A percentile compares a stretch with the other conserved stretches of the same genome.
These are phyloP conservation scores for Xylaria sp. DNA, from an alignment of 2,329 filamentous ascomycete genomes.

Conservation along the genomic window DNA sequence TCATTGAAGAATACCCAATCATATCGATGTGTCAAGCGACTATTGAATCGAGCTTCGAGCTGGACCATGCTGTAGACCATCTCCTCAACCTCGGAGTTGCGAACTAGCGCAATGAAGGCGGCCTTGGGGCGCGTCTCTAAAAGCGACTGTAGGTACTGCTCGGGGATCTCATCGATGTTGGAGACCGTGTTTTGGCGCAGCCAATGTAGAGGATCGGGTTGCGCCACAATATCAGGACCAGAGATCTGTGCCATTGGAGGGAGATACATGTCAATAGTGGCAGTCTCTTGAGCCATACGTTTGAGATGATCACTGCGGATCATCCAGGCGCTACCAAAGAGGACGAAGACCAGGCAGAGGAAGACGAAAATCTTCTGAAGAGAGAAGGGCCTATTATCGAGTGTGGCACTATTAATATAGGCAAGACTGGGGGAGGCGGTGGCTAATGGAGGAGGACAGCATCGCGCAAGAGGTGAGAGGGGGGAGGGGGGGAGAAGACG, in stretches of 20 bases:
- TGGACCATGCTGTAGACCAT: slow-evolving; percentile 77
- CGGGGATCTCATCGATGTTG: slow-evolving; percentile 36
- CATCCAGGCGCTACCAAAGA: slow-evolving; percentile 42
- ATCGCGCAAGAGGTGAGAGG: not conserved
- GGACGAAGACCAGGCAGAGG: slow-evolving; percentile 35
- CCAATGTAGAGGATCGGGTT: slow-evolving; percentile 42
- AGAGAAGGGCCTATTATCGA: slow-evolving; percentile 40
- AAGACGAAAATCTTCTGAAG: slow-evolving; percentile 41
- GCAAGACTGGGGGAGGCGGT: slow-evolving; percentile 13
- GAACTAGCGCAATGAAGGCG: slow-evolving; percentile 72
- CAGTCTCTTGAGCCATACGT: slow-evolving; percentile 21
- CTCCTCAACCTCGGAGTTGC: slow-evolving; percentile 74
- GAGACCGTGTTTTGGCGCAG: slow-evolving; percentile 45
- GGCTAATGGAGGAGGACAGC: not conserved
- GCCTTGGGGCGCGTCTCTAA: slow-evolving; percentile 49
- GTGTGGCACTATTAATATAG: slow-evolving; percentile 43
- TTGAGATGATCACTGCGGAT: slow-evolving; percentile 38
- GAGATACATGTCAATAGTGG: slow-evolving; percentile 41
- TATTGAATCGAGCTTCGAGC: slow-evolving; percentile 80
- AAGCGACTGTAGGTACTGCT: slow-evolving; percentile 36
- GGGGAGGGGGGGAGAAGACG: slow-evolving; percentile 29
- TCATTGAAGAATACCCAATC: slow-evolving; percentile 92
- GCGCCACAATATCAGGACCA: slow-evolving; percentile 17
- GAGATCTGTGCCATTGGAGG: slow-evolving; percentile 42
- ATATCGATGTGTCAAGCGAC: slow-evolving; percentile 76